Percentiles rank a stretch among this genome's conserved stretches.
phyloP scores from a whole-genome alignment of 129 eudicot genomes.

The Chrysanthemum seticuspe region DNA sequence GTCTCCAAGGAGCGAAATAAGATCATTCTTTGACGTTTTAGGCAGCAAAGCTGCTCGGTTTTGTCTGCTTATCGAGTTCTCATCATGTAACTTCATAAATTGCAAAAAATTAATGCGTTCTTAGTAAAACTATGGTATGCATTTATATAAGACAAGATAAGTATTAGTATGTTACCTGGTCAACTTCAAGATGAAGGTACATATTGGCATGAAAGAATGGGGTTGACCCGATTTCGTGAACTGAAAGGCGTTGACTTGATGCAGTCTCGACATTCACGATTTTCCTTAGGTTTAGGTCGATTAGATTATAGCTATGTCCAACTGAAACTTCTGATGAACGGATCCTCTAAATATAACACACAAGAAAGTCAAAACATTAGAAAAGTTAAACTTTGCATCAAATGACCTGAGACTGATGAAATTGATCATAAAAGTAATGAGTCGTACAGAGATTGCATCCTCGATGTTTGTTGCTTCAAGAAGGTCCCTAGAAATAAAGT shows the following conservation, averaged over 20 bases:
- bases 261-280: conserved; percentile 92
- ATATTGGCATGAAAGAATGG: conserved; percentile 98
- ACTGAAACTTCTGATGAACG: conserved; percentile 63
- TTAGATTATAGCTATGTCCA: conserved; percentile 87
- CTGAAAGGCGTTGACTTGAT: conserved; percentile 69
- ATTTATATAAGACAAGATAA: not conserved
- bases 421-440: not conserved
- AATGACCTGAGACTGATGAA: conserved; percentile 7
- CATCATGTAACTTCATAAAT: conserved; percentile 62
- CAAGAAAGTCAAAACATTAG: conserved; percentile 8
- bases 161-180: conserved; percentile 40
- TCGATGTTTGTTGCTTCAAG: conserved; percentile 83
- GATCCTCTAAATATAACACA: conserved; percentile 53
- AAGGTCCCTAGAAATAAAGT: conserved; percentile 86
- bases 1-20: conserved; percentile 74
- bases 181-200: conserved; percentile 81
- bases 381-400: conserved; percentile 1
- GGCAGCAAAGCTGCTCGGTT: conserved; percentile 71
- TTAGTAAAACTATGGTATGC: not conserved
- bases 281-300: conserved; percentile 55
- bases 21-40: conserved; percentile 58
- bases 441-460: conserved; percentile 72
- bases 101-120: conserved; percentile 4
- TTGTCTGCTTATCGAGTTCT: conserved; percentile 78
- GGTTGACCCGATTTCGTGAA: conserved; percentile 46